phyloP scores from a whole-genome alignment of 306 rosid species.

The Prosopis cineraria region DNA sequence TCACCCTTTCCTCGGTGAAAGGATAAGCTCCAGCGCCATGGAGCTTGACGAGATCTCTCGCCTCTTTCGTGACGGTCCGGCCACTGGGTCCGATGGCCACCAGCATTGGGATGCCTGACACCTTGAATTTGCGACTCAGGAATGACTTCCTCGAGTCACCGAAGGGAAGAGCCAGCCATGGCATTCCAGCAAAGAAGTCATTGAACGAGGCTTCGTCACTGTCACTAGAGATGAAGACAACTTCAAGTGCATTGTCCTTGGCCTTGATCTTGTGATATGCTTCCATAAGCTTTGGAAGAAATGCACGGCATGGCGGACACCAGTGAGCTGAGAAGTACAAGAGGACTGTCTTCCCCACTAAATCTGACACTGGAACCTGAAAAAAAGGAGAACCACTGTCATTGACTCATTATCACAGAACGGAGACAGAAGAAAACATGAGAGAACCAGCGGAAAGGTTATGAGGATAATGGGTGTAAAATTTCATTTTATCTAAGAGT shows the following conservation, averaged over 20 bases:
- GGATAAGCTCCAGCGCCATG: slow-evolving; percentile 79
- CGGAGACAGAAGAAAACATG: background rate
- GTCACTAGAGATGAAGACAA: slow-evolving; percentile 77
- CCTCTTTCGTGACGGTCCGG: slow-evolving; percentile 61
- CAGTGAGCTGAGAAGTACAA: slow-evolving; percentile 88
- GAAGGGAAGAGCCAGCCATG: slow-evolving; percentile 84
- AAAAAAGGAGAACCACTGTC: too few species aligned
- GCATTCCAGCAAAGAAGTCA: slow-evolving; percentile 68
- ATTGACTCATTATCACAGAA: too few species aligned
- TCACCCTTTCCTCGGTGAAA: slow-evolving; percentile 55
- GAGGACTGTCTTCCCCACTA: slow-evolving; percentile 68
- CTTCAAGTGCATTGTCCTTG: slow-evolving; percentile 60
- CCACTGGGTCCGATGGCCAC: slow-evolving; percentile 70
- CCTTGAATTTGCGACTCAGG: slow-evolving; percentile 58
- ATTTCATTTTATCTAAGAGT: too few species aligned
- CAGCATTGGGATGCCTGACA: slow-evolving; percentile 62
- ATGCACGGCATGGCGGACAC: slow-evolving; percentile 81
- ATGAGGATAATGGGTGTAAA: too few species aligned
- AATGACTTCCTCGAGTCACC: slow-evolving; percentile 67
- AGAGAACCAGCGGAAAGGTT: background rate
- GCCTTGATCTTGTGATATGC: slow-evolving; percentile 66
- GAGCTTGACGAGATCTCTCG: slow-evolving; percentile 38
- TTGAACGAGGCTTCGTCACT: slow-evolving; percentile 61
- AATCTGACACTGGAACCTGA: slow-evolving; percentile 45
- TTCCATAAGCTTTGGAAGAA: slow-evolving; percentile 66